These are phyloP conservation scores for Diplosphaera chodatii DNA, from an alignment of 139 green algal genomes.

Conservation along the genomic window DNA sequence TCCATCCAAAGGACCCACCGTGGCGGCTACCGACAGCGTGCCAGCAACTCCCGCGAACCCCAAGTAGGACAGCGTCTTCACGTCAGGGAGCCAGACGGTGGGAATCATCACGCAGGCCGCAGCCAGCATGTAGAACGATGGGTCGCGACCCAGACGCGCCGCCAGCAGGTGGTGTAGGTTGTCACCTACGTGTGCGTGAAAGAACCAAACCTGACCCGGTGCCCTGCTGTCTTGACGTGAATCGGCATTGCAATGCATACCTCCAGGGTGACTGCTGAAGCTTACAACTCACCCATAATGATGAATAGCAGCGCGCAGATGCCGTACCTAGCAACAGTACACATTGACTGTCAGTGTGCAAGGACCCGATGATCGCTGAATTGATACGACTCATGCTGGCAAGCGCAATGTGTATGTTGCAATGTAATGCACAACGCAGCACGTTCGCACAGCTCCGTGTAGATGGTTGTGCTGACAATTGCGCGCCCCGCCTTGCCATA, in stretches of 20 bases:
- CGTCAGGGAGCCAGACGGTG: conserved; percentile 68
- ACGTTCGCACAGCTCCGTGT: conserved; percentile 63
- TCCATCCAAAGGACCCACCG: too few relatives aligned
- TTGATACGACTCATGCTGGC: too few relatives aligned
- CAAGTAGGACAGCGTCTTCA: conserved; percentile 55
- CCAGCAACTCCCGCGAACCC: conserved; percentile 44
- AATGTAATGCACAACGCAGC: too few relatives aligned
- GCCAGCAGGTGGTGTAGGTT: conserved; percentile 44
- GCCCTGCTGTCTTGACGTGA: too few relatives aligned
- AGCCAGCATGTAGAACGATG: conserved; percentile 25
- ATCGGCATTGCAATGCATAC: too few relatives aligned
- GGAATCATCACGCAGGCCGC: conserved; percentile 53
- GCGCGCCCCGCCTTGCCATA: conserved; percentile 48
- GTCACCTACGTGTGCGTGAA: conserved; percentile 31
- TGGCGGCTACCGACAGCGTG: conserved; percentile 31
- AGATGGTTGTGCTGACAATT: conserved; percentile 59
- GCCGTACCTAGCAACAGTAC: too few relatives aligned
- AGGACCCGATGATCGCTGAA: too few relatives aligned
- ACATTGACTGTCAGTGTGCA: too few relatives aligned
- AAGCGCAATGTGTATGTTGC: too few relatives aligned
- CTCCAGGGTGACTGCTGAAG: too few relatives aligned
- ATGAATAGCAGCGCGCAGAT: conserved; percentile 67
- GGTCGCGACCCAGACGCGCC: conserved; percentile 4
- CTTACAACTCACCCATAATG: conserved; percentile 20
- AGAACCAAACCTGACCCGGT: too few relatives aligned